phyloP scores from a whole-genome alignment of 768 basidiomycete genomes.

The Kwoniella sp. region DNA sequence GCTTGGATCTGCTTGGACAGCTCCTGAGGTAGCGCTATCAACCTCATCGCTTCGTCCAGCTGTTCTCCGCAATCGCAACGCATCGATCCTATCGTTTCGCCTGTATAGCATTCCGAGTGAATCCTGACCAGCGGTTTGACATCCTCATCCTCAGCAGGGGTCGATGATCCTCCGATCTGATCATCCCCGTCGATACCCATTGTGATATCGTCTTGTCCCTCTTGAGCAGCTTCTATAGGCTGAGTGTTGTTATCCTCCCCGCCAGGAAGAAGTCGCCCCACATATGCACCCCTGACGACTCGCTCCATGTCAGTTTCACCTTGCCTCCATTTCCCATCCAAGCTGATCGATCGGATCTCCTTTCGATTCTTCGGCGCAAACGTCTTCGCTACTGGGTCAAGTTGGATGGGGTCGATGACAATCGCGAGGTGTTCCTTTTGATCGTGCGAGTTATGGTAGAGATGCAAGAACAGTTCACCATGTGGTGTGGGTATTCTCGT shows the following conservation, averaged over 20 bases:
- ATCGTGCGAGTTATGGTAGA: conserved; percentile 92
- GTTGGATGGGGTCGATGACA: conserved; percentile 87
- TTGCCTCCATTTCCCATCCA: conserved; percentile 81
- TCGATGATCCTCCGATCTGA: background rate
- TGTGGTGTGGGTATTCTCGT: conserved; percentile 97
- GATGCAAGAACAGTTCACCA: conserved; percentile 85
- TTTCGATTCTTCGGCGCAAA: conserved; percentile 56
- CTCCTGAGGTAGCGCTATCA: conserved; percentile 42
- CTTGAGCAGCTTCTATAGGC: conserved; percentile 1
- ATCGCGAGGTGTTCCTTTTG: conserved; percentile 93
- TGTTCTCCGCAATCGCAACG: conserved; percentile 99
- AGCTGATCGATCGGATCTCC: conserved; percentile 73
- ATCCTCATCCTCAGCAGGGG: conserved; percentile 26
- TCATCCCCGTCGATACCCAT: conserved; percentile 40
- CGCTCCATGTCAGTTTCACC: conserved; percentile 91
- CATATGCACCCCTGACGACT: conserved; percentile 88
- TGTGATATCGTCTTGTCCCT: conserved; percentile 1
- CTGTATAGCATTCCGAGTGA: conserved; percentile 98
- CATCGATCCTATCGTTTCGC: conserved; percentile 96
- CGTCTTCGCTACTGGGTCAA: conserved; percentile 54
- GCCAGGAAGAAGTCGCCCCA: conserved; percentile 63
- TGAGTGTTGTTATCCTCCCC: conserved; percentile 29
- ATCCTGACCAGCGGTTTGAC: conserved; percentile 86
- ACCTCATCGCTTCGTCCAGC: conserved; percentile 92
- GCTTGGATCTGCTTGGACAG: conserved; percentile 12